A percentile compares a stretch with the other conserved stretches of the same genome.
Conservation (phyloP, 805 yeast species). For the Kazachstania taianensis region DNA sequence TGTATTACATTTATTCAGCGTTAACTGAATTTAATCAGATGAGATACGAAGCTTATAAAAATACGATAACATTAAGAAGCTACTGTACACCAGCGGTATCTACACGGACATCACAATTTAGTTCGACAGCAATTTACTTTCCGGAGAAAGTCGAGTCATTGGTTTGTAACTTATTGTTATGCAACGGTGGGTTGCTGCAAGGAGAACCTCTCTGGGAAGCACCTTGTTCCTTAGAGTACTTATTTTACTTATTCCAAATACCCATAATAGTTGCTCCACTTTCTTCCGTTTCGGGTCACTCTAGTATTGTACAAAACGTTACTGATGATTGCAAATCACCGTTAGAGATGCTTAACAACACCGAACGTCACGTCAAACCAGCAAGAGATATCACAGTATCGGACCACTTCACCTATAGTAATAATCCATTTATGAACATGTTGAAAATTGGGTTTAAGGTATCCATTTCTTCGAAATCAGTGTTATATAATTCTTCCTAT, state of each 20-base stretch:
- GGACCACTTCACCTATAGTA: constrained; percentile 14
- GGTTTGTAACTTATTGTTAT: constrained; percentile 21
- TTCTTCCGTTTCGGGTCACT: constrained; percentile 16
- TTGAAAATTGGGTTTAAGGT: constrained; percentile 23
- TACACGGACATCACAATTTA: constrained; percentile 25
- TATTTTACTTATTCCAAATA: constrained; percentile 24
- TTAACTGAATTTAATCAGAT: constrained; percentile 13
- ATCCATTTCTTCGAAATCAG: constrained; percentile 21
- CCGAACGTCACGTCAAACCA: not conserved
- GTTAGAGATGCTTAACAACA: not conserved
- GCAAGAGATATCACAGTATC: constrained; percentile 19
- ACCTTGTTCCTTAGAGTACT: constrained; percentile 15
- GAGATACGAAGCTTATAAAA: constrained; percentile 11
- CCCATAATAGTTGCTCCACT: constrained; percentile 24
- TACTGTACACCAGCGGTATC: constrained; percentile 14
- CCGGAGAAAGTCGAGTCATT: constrained; percentile 24
- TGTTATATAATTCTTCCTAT: constrained; percentile 25
- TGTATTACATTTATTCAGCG: constrained; percentile 28
- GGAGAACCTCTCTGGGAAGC: constrained; percentile 24
- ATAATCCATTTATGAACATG: constrained; percentile 25
- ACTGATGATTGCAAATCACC: not conserved
- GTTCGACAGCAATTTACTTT: constrained; percentile 10
- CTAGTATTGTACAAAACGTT: constrained; percentile 3
- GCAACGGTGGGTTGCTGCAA: constrained; percentile 24
- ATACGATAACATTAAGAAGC: constrained; percentile 18